Evolutionary conservation across 768 basidiomycete species (phyloP), one percentile per base, ranked within the genome.

Genomic region (Arthromyces matolae): DNA sequence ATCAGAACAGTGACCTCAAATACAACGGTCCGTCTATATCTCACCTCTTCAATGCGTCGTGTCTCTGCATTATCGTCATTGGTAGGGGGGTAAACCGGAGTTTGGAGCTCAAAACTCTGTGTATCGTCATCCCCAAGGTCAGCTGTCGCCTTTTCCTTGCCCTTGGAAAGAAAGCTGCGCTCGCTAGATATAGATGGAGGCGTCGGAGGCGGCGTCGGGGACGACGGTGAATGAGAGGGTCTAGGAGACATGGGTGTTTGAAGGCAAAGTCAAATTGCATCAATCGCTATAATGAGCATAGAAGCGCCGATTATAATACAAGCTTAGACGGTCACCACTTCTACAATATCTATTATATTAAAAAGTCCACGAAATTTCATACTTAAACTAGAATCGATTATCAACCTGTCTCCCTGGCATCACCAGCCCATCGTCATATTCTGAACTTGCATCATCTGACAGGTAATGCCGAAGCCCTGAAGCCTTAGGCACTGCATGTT

Each of bases 1-100:
- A 43, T 49, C 47, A 50, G 33, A 18, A 46, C 33, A 16, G 31
- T 34, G 54, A 32, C 46, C 36, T 27, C 25, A n/a, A n/a, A n/a
- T n/a, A n/a, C n/a, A n/a, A n/a, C 33, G 48, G 34, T 22, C 25
- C 9, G 10, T 3, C 10, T 36, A 37, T 25, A 50, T 58, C 61
- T 42, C 64, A 86, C 89, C 81, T 90, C 86, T 69, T 83, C 75
- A 16, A 91, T 71, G 46, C 80, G 72, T 49, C 80, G 77, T 23
- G 86, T 80, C 54, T 90, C 89, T 34, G 76, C 76, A 25, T 75
- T 76, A 16, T 82, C 83, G 52, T 89, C 83, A 33, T 69, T 80
- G 32, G 63, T 76, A 3, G 89, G 89, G 2, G 89, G 86, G 57
- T 90, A 90, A 20, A 67, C 60, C 16, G 35, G 58, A 22, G 49